phyloP scores from a whole-genome alignment of 805 yeast genomes.

The Monosporozyma aerobia region DNA sequence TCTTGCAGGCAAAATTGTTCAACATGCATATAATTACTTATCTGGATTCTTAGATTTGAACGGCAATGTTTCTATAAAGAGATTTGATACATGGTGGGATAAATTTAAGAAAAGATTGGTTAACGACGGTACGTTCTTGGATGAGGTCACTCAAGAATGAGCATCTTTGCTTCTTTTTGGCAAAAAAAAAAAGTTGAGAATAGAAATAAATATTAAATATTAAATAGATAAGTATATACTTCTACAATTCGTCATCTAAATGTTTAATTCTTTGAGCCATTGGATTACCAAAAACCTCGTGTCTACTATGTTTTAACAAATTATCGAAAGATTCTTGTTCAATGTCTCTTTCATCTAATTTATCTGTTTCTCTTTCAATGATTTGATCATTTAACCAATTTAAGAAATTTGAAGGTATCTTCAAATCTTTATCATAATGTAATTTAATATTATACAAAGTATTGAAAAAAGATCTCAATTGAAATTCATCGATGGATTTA shows the following conservation, averaged over 20 bases:
- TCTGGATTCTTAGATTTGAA: conserved; percentile 75
- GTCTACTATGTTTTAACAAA: conserved; percentile 43
- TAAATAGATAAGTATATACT: neutral
- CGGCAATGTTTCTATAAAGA: conserved; percentile 80
- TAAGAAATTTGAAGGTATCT: conserved; percentile 38
- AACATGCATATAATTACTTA: conserved; percentile 83
- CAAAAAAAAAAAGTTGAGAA: neutral
- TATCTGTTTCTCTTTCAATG: conserved; percentile 21
- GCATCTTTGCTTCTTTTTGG: neutral
- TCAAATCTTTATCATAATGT: conserved; percentile 24
- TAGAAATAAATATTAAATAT: no score
- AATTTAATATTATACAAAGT: conserved; percentile 31
- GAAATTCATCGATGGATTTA: conserved; percentile 30
- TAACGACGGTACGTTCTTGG: conserved; percentile 76
- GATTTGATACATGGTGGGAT: conserved; percentile 92
- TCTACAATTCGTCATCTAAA: conserved; percentile 8
- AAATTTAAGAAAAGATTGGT: conserved; percentile 68
- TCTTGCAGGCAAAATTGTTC: conserved; percentile 79
- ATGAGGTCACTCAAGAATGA: conserved; percentile 32
- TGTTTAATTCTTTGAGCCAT: conserved; percentile 53
- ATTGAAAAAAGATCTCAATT: conserved; percentile 36
- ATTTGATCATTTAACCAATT: conserved; percentile 53
- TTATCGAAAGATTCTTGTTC: conserved; percentile 31
- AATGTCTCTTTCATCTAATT: conserved; percentile 22
- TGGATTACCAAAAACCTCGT: conserved; percentile 69